Percentiles rank a stretch among this genome's conserved stretches.
Conservation (phyloP, 139 green algal genomes). For the Chlamydomonas sphaeroides region DNA sequence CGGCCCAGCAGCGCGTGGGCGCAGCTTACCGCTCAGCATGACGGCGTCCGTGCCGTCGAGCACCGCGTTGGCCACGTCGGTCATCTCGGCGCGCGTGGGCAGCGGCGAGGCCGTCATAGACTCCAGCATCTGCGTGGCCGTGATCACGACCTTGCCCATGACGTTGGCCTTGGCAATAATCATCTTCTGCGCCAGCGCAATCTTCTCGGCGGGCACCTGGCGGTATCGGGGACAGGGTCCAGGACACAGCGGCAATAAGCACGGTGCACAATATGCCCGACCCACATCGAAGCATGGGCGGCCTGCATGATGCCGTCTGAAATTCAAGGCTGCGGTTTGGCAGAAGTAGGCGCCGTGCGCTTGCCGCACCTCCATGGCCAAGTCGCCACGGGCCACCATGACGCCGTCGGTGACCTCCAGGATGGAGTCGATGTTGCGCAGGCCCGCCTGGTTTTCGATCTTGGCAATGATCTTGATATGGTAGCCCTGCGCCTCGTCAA, state of each 20-base stretch:
- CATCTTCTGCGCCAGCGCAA: conserved; percentile 74
- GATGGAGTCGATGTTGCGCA: conserved; percentile 70
- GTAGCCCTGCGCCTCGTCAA: conserved; percentile 49
- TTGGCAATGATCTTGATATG: conserved; percentile 73
- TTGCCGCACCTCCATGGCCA: conserved; percentile 67
- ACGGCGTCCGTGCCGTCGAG: conserved; percentile 73
- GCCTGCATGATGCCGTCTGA: too few species aligned
- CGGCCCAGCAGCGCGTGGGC: too few species aligned
- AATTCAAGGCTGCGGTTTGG: too few species aligned
- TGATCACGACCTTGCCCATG: conserved; percentile 68
- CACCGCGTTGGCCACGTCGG: conserved; percentile 74
- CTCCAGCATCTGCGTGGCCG: conserved; percentile 64
- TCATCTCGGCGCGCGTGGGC: conserved; percentile 73
- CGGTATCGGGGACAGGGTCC: too few species aligned
- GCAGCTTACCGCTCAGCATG: conserved; percentile 61
- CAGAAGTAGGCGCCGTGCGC: too few species aligned
- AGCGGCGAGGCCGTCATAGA: conserved; percentile 65
- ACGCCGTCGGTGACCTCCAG: conserved; percentile 59
- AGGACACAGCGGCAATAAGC: too few species aligned
- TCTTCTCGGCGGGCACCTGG: conserved; percentile 65
- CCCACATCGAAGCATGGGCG: too few species aligned
- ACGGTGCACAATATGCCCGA: too few species aligned
- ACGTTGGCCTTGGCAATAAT: conserved; percentile 75
- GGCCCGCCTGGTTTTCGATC: conserved; percentile 69
- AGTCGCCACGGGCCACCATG: conserved; percentile 73